Base-by-base conservation (phyloP, 108 stramenopile genomes). In the Phaeodactylum tricornutum region DNA sequence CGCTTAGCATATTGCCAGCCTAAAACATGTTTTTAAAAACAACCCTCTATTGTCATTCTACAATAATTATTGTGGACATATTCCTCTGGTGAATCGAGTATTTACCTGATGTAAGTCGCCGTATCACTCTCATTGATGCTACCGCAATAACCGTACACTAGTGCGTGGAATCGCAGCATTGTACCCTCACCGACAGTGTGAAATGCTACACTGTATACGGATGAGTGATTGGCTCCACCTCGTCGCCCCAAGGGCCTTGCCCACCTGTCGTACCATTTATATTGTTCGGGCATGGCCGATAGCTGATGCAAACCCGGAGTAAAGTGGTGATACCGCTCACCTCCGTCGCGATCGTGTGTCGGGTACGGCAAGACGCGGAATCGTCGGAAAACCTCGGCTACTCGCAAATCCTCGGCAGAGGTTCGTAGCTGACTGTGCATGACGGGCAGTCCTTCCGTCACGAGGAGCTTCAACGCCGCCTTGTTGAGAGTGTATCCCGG, bases 401-500 rank as follows among this genome's bases (percentile, higher is more conserved):
- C 30, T 19, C 25, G 16, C 6, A 56, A 64, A 33, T 64, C 69
- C 50, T 71, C 69, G 2, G 49, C 29, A 3, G 56, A 52, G 12
- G 47, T 42, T n/a, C 6, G 56, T 50, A 15, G 33, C 31, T 3
- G 48, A 33, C 2, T 27, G 14, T 15, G 31, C 48, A 15, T 49
- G 30, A 33, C 75, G 45, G 53, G 59, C 50, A 59, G 58, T 20
- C 33, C 57, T 1, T 40, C 31, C 0, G 47, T 54, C 2, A 75
- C 64, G 23, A 78, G 57, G 15, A 64, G 56, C 40, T 67, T 64
- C 41, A 96, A 46, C 4, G 93, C 74, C 4, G 64, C 73, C 42
- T 68, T 66, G 52, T 83, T 80, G 47, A 96, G 53, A 0, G 83
- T 71, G 44, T 94, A 96, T 9, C 93, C 91, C n/a, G 87, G 66